Evolutionary conservation across 2,329 filamentous ascomycete species (phyloP).

Genomic region (Cephalotrichum gorgonifer): DNA sequence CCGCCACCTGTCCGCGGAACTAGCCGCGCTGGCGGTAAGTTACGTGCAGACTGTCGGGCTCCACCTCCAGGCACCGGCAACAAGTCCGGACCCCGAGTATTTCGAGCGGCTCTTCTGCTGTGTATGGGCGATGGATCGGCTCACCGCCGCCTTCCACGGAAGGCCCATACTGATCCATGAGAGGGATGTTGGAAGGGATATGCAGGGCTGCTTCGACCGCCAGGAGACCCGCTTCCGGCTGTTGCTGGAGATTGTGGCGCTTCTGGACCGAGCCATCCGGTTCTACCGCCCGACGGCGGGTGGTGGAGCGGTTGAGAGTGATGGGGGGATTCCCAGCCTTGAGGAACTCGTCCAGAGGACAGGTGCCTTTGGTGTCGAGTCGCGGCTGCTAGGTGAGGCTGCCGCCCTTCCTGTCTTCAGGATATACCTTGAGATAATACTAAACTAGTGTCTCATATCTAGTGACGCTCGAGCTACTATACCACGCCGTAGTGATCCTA

Average conservation of each 20-base stretch:
- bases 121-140: constrained; percentile 3
- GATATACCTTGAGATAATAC: no score
- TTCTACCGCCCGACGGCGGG: background rate
- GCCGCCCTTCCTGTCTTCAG: background rate
- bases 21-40: constrained; percentile 4
- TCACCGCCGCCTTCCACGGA: constrained; percentile 1
- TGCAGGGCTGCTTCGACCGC: background rate
- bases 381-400: constrained; percentile 1
- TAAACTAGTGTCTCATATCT: background rate
- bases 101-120: constrained; percentile 2
- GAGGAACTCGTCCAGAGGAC: constrained; percentile 3
- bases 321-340: background rate
- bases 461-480: constrained; percentile 4
- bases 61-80: background rate
- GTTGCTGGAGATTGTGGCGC: background rate
- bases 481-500: constrained; percentile 2
- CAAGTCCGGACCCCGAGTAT: background rate
- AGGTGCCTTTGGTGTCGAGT: background rate
- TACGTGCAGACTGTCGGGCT: constrained; percentile 2
- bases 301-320: background rate
- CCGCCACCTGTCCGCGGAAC: constrained; percentile 9
- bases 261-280: background rate
- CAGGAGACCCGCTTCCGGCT: constrained; percentile 2
- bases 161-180: constrained; percentile 5
- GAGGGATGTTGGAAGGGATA: constrained; percentile 2